Base-by-base conservation (phyloP, 768 basidiomycete species). In the Auriculariales sp. region DNA sequence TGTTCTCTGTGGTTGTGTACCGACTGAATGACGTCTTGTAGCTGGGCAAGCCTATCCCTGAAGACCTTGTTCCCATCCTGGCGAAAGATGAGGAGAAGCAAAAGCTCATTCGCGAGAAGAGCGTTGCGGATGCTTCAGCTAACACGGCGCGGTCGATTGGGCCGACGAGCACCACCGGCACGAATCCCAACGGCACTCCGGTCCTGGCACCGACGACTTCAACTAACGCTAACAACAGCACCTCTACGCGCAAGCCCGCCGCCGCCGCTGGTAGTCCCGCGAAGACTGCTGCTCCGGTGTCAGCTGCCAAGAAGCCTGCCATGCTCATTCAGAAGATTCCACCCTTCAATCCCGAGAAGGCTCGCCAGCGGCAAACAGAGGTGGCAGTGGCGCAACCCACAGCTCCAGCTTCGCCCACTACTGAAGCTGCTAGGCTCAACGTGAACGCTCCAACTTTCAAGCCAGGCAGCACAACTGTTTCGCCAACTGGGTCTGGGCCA, bases 51-150 rank as follows among this genome's bases (percentile, higher is more conserved):
- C 90, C 89, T 15, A 92, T 98, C 55, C 93, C 94, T 12, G 87
- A 90, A 27, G 94, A 98, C 60, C 75, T 98, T 47, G 83, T 97
- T 15, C 75, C 85, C 3, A 92, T 97, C 59, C 68, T 97, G 22
- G 83, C 94, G 34, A 97, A 95, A 67, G 89, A 94, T 59, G 88
- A 89, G 63, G 83, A 84, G 48, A 94, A 88, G 67, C 89, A 93
- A 59, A 77, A 78, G 53, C 73, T 69, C 46, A 93, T 95, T 62
- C 73, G 73, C 52, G 87, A 87, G 64, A 92, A 84, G 63, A 76
- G 85, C 15, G 66, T 63, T 36, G 68, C 72, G 46, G 87, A 90
- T 54, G 83, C 87, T 2, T 56, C 71, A 19, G 80, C 86, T 1
- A 34, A 68, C 2, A 69, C 75, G 17, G 85, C 88, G 11, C 81